Evolutionary conservation across 768 basidiomycete genomes (phyloP).

Genomic region (Pholiota microspora): DNA sequence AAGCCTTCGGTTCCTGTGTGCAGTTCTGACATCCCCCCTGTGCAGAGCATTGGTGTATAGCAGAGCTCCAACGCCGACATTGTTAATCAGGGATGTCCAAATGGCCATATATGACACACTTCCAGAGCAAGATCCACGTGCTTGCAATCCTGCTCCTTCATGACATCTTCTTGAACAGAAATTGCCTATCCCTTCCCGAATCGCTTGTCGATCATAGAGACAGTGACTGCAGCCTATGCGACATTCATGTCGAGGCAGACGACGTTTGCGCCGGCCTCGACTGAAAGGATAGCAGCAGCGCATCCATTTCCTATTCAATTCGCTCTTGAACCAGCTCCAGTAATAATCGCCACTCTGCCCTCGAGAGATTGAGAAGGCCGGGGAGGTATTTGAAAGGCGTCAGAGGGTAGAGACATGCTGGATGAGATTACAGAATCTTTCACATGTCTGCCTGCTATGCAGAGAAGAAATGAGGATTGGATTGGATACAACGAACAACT

Average conservation of each 20-base stretch:
- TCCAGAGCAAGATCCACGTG: slow-evolving; percentile 31
- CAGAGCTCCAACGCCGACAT: slow-evolving; percentile 41
- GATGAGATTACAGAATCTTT: no score
- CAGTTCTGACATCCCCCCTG: slow-evolving; percentile 35
- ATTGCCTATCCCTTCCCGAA: slow-evolving; percentile 32
- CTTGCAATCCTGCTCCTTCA: slow-evolving; percentile 32
- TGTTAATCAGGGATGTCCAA: slow-evolving; percentile 43
- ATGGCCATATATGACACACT: slow-evolving; percentile 34
- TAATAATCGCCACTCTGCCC: slow-evolving; percentile 39
- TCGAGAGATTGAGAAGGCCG: slow-evolving; percentile 31
- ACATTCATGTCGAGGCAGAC: slow-evolving; percentile 36
- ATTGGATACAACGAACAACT: no score
- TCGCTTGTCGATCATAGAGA: slow-evolving; percentile 36
- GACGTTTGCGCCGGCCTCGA: slow-evolving; percentile 37
- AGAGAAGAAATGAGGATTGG: no score
- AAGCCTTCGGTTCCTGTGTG: slow-evolving; percentile 32
- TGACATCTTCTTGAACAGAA: slow-evolving; percentile 34
- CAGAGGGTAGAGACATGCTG: neutral
- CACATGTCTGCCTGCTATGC: no score
- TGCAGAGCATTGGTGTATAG: slow-evolving; percentile 41
- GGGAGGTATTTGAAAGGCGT: slow-evolving; percentile 19
- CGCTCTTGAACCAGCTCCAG: slow-evolving; percentile 39
- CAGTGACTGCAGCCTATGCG: slow-evolving; percentile 35
- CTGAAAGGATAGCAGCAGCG: slow-evolving; percentile 38
- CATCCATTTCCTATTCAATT: slow-evolving; percentile 41